Evolutionary conservation across 208 protist genomes (phyloP).

Genomic region (Leishmania tropica): DNA sequence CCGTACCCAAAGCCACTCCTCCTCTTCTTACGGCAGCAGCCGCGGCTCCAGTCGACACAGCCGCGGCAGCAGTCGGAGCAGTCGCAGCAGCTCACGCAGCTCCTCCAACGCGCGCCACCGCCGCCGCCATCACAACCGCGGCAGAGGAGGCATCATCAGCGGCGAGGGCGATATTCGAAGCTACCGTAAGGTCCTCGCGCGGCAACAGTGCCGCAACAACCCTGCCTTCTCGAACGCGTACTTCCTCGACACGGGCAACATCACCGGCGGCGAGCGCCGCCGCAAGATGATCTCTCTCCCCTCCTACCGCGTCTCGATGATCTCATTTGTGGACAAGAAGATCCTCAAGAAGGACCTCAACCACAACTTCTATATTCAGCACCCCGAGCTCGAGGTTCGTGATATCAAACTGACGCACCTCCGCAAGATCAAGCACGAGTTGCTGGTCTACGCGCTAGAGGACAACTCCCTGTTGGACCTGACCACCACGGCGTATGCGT

Average conservation of each 20-base stretch:
- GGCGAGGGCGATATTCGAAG: slow-evolving; percentile 59
- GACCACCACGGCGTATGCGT: slow-evolving; percentile 74
- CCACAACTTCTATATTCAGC: slow-evolving; percentile 85
- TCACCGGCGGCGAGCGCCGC: slow-evolving; percentile 83
- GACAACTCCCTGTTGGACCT: slow-evolving; percentile 71
- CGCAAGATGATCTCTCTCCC: slow-evolving; percentile 80
- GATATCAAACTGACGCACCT: slow-evolving; percentile 87
- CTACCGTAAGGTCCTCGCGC: slow-evolving; percentile 67
- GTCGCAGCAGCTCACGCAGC: slow-evolving; percentile 22
- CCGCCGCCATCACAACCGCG: slow-evolving; percentile 26
- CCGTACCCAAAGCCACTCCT: slow-evolving; percentile 15
- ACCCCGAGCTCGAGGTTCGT: slow-evolving; percentile 82
- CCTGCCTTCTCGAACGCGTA: slow-evolving; percentile 73
- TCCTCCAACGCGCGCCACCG: slow-evolving; percentile 21
- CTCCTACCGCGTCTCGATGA: slow-evolving; percentile 79
- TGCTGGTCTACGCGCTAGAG: slow-evolving; percentile 77
- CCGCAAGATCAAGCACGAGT: slow-evolving; percentile 66
- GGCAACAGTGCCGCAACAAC: slow-evolving; percentile 56
- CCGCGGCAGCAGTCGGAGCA: slow-evolving; percentile 17
- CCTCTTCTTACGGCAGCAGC: slow-evolving; percentile 7
- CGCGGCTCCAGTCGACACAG: slow-evolving; percentile 8
- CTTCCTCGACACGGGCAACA: slow-evolving; percentile 84
- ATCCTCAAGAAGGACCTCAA: slow-evolving; percentile 90
- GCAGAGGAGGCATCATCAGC: slow-evolving; percentile 35
- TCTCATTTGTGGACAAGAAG: slow-evolving; percentile 83